Evolutionary conservation across 768 basidiomycete genomes (phyloP).

Genomic region (Macrolepiota fuliginosa): DNA sequence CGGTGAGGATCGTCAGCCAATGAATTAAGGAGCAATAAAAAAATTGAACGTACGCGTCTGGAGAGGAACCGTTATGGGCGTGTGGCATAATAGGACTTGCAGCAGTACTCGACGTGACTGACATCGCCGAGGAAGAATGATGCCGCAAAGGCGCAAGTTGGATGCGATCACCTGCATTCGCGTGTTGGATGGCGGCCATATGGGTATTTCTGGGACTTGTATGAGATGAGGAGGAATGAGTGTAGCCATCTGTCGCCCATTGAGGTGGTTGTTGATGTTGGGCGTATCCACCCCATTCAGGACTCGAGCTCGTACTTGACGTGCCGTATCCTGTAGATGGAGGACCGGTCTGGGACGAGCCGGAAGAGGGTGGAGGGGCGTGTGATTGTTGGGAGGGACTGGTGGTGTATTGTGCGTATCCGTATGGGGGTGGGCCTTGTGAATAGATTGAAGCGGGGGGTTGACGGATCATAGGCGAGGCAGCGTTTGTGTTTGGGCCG

Average conservation of each 20-base stretch:
- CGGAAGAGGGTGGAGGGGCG: constrained; percentile 20
- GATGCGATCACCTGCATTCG: constrained; percentile 37
- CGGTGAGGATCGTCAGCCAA: neutral
- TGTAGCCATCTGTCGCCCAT: constrained; percentile 5
- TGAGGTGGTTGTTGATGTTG: constrained; percentile 18
- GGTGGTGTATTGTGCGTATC: constrained; percentile 18
- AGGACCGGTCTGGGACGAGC: constrained; percentile 20
- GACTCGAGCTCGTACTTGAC: constrained; percentile 7
- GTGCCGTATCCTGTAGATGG: constrained; percentile 18
- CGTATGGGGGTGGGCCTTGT: constrained; percentile 12
- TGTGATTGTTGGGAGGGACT: constrained; percentile 21
- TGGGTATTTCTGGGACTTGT: neutral
- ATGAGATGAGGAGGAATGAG: neutral
- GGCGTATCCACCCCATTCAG: constrained; percentile 16
- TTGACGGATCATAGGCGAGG: neutral
- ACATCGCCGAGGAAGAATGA: constrained; percentile 6
- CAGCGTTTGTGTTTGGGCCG: neutral
- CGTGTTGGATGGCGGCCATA: neutral
- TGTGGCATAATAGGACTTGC: constrained; percentile 16
- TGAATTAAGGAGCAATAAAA: neutral
- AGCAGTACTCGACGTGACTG: constrained; percentile 3
- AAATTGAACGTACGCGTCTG: neutral
- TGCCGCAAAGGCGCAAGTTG: constrained; percentile 54
- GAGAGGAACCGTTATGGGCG: constrained; percentile 6
- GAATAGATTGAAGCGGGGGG: constrained; percentile 11